A percentile compares a stretch with the other conserved stretches of the same genome.
Conservation (phyloP, 208 protist species). For the Acanthamoeba castellanii region DNA sequence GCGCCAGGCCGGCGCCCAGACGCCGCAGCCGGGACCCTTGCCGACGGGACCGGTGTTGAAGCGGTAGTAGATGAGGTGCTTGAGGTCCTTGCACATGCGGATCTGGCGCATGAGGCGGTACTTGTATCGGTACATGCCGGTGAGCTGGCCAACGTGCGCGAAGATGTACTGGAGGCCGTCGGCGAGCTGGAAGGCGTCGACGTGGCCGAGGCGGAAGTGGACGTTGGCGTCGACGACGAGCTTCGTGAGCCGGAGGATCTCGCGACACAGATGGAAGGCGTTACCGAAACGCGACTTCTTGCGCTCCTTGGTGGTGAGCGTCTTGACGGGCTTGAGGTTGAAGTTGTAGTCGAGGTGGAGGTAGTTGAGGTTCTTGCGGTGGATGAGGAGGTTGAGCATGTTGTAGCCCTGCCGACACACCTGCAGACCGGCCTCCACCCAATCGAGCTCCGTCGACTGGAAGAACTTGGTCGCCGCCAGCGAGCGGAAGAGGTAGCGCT, state of each 20-base stretch:
- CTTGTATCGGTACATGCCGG: constrained; percentile 99
- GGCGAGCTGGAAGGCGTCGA: constrained; percentile 99
- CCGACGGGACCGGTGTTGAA: constrained; percentile 98
- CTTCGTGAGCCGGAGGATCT: constrained; percentile 99
- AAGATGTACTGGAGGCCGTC: constrained; percentile 99
- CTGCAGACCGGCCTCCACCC: constrained; percentile 99
- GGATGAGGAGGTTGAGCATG: constrained; percentile 99
- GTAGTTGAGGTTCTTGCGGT: constrained; percentile 99
- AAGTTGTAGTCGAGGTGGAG: constrained; percentile 99
- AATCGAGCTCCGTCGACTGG: constrained; percentile 99
- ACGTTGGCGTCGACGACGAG: constrained; percentile 99
- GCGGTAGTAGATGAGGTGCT: constrained; percentile 99
- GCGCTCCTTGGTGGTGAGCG: constrained; percentile 99
- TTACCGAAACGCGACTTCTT: constrained; percentile 99
- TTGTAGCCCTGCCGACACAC: constrained; percentile 99
- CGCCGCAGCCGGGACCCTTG: constrained; percentile 98
- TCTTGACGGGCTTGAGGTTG: constrained; percentile 99
- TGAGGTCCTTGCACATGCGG: constrained; percentile 98
- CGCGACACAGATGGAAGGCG: constrained; percentile 99
- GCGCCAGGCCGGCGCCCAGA: constrained; percentile 99
- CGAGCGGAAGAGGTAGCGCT: constrained; percentile 94
- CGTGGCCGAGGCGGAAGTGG: constrained; percentile 99
- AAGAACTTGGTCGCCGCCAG: constrained; percentile 99
- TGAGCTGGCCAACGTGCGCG: constrained; percentile 99
- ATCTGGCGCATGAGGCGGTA: constrained; percentile 99